A percentile compares a stretch with the other conserved stretches of the same genome.
These are phyloP conservation scores for Candida ipomoeae DNA, from an alignment of 805 yeast genomes.

Conservation along the genomic window DNA sequence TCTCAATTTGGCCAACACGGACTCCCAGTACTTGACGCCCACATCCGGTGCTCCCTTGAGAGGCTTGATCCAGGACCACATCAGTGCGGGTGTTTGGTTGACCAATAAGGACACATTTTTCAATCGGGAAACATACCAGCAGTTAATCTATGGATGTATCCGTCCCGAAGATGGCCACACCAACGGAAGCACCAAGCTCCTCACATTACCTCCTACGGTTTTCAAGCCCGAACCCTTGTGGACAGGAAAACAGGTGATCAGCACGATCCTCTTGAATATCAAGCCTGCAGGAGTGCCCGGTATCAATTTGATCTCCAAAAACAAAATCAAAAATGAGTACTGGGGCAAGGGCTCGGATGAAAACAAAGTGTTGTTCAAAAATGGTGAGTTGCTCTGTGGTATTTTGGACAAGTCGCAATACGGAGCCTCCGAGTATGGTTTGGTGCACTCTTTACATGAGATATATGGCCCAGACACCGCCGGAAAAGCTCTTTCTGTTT, in stretches of 20 bases:
- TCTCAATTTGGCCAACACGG: constrained; percentile 89
- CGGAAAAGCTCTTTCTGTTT: constrained; percentile 83
- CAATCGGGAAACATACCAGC: constrained; percentile 89
- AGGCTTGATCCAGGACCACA: constrained; percentile 98
- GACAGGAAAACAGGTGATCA: constrained; percentile 97
- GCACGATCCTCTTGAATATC: constrained; percentile 85
- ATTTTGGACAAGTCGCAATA: constrained; percentile 96
- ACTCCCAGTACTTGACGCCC: constrained; percentile 95
- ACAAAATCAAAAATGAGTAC: constrained; percentile 89
- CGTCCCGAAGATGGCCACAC: constrained; percentile 98
- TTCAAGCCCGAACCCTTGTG: constrained; percentile 84
- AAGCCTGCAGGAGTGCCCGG: constrained; percentile 90
- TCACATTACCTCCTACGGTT: constrained; percentile 86
- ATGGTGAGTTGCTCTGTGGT: constrained; percentile 90
- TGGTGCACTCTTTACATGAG: constrained; percentile 94
- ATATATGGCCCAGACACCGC: constrained; percentile 90
- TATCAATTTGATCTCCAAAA: constrained; percentile 73
- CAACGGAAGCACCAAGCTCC: constrained; percentile 53
- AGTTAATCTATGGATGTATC: constrained; percentile 86
- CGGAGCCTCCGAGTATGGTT: constrained; percentile 96
- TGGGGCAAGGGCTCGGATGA: constrained; percentile 88
- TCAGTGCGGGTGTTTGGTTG: constrained; percentile 98
- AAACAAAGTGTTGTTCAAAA: constrained; percentile 76
- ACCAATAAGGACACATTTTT: constrained; percentile 90
- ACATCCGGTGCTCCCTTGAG: constrained; percentile 98